Evolutionary conservation across 2,329 filamentous ascomycete genomes (phyloP).

Genomic region (Ceratocystis colombiana): DNA sequence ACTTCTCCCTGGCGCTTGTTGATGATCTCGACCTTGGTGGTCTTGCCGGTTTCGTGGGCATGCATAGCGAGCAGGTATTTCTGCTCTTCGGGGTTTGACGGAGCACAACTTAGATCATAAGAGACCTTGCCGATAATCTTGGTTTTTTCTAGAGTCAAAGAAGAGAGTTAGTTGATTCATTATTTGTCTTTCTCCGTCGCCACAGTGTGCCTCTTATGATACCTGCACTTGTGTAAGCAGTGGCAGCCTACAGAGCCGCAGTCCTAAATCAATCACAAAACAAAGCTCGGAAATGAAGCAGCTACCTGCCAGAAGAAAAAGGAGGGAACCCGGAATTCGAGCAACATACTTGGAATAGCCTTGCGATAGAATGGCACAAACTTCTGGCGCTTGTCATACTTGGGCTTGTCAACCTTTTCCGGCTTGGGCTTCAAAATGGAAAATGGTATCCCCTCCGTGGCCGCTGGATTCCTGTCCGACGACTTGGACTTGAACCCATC

Average conservation of each 20-base stretch:
- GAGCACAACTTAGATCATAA: constrained; percentile 66
- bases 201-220: not conserved
- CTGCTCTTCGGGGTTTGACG: constrained; percentile 61
- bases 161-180: not conserved
- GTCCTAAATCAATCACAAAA: not conserved
- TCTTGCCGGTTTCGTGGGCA: constrained; percentile 44
- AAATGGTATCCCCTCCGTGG: constrained; percentile 49
- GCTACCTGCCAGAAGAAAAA: not conserved
- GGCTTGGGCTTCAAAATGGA: constrained; percentile 42
- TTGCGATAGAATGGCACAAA: constrained; percentile 55
- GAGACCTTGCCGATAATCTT: constrained; percentile 60
- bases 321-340: not conserved
- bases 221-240: not conserved
- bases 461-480: constrained; percentile 45
- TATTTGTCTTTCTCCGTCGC: too few relatives aligned
- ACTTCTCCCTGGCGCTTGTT: constrained; percentile 35
- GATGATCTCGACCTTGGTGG: constrained; percentile 35
- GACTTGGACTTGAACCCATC: constrained; percentile 54
- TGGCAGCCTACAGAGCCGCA: not conserved
- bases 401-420: constrained; percentile 39
- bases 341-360: constrained; percentile 48
- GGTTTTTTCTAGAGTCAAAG: constrained; percentile 55
- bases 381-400: constrained; percentile 34
- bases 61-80: constrained; percentile 51
- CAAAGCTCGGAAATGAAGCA: not conserved